These are phyloP conservation scores for Calonectria leucothoes DNA, from an alignment of 2,329 filamentous ascomycete species.

Conservation along the genomic window DNA sequence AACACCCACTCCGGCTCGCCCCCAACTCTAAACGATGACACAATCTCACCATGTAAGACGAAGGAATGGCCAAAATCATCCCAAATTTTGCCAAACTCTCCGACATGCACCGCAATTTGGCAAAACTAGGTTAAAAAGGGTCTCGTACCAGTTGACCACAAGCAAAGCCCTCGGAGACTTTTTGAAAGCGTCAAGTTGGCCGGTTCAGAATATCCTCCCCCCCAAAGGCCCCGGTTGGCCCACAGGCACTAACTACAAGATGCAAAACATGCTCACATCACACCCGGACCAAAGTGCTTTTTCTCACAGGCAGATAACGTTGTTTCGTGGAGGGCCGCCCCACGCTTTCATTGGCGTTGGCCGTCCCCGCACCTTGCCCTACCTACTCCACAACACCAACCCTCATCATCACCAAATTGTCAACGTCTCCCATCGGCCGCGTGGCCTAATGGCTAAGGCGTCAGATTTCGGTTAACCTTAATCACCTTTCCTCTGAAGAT, in stretches of 20 bases:
- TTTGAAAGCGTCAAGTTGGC: neutral
- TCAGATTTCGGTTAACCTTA: constrained; percentile 17
- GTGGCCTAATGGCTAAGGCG: constrained; percentile 27
- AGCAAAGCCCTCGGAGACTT: neutral
- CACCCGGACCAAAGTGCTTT: neutral
- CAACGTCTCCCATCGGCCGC: constrained; percentile 15
- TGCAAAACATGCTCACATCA: neutral
- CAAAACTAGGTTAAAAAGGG: no score
- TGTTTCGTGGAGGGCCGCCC: neutral
- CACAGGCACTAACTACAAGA: neutral
- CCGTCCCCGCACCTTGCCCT: neutral
- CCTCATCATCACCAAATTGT: neutral
- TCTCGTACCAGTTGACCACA: no score
- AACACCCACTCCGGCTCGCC: neutral
- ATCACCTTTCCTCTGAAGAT: constrained; percentile 10
- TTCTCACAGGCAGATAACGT: neutral
- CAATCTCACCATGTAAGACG: neutral
- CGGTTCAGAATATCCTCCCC: neutral
- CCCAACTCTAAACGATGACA: neutral
- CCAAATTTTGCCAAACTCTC: neutral
- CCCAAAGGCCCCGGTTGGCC: neutral
- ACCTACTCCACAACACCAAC: neutral
- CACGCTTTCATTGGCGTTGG: neutral
- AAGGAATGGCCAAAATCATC: neutral
- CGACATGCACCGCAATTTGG: no score